phyloP scores from a whole-genome alignment of 768 basidiomycete genomes.

The Psilocybe sp. region DNA sequence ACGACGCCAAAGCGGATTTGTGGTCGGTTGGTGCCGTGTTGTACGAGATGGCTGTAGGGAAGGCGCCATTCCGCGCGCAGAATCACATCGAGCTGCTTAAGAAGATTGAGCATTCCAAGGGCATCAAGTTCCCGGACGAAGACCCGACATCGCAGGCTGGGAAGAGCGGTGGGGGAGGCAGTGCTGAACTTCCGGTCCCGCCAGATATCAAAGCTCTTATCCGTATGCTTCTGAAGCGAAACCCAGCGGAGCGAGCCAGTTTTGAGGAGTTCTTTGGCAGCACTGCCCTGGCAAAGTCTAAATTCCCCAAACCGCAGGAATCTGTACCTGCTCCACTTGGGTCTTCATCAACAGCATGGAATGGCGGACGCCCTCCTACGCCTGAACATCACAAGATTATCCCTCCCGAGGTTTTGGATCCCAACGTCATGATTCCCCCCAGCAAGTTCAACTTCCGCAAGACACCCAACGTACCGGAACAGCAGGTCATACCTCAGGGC shows the following conservation, averaged over 20 bases:
- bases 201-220: slow-evolving; percentile 87
- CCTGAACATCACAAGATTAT: slow-evolving; percentile 76
- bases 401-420: slow-evolving; percentile 78
- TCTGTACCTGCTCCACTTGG: slow-evolving; percentile 27
- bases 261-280: slow-evolving; percentile 94
- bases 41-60: slow-evolving; percentile 92
- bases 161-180: slow-evolving; percentile 43
- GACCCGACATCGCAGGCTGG: slow-evolving; percentile 48
- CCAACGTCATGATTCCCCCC: slow-evolving; percentile 77
- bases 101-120: slow-evolving; percentile 89
- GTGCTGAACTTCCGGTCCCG: slow-evolving; percentile 60
- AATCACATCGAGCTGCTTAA: slow-evolving; percentile 95
- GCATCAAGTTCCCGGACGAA: slow-evolving; percentile 93
- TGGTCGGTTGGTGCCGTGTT: slow-evolving; percentile 98
- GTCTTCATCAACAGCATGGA: slow-evolving; percentile 23
- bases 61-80: slow-evolving; percentile 90
- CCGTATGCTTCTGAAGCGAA: slow-evolving; percentile 75
- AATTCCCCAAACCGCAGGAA: slow-evolving; percentile 61
- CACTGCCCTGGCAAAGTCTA: slow-evolving; percentile 71
- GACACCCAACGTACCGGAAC: slow-evolving; percentile 23
- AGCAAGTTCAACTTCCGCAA: slow-evolving; percentile 75
- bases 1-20: slow-evolving; percentile 95
- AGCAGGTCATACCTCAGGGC: slow-evolving; percentile 19
- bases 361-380: slow-evolving; percentile 41
- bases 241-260: slow-evolving; percentile 78